Evolutionary conservation across 805 yeast genomes (phyloP), one percentile per base, ranked within the genome.

Genomic region (Torulaspora franciscae): DNA sequence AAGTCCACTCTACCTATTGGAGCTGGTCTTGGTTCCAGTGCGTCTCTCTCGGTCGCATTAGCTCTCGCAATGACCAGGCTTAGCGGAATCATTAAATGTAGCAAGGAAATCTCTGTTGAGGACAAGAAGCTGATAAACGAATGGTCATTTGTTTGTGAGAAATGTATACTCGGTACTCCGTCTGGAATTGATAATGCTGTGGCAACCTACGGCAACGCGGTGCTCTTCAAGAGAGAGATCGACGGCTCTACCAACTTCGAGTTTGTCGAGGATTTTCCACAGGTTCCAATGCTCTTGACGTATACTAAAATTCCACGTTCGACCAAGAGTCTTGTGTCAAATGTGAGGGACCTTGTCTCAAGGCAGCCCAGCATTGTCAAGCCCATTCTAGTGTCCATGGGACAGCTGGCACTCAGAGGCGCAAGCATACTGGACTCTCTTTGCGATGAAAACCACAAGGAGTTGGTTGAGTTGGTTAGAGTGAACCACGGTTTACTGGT

Each of bases 141-240:
- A 6, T 90, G 96, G 95, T 81, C 98, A 1, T 84, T 84, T 52
- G 73, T 91, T 70, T 98, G 97, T 30, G 99, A 93, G 64, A 84
- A 83, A 61, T 88, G 97, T 61, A 85, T 90, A 54, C 98, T 91
- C 61, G 98, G 98, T 1, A 89, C 85, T 56, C 99, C 99, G 7
- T 83, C 95, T 14, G 99, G 99, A 9, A 88, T 93, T 42, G 99
- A 93, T 64, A 93, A 93, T 60, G 89, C 96, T 0, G 97, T 91
- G 39, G 95, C 98, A 1, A 85, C 96, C 0, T 82, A 81, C 54
- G 99, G 99, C 17, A 97, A 97, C 37, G 98, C 98, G 0, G 95
- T 93, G 1, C 72, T 83, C 79, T 91, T 81, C 67, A 91, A 85
- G 66, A 77, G 95, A 37, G 54, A 53, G 33, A 50, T 41, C 40